Evolutionary conservation across 2,329 filamentous ascomycete genomes (phyloP).

Genomic region (Ophiocordyceps camponoti-floridani): DNA sequence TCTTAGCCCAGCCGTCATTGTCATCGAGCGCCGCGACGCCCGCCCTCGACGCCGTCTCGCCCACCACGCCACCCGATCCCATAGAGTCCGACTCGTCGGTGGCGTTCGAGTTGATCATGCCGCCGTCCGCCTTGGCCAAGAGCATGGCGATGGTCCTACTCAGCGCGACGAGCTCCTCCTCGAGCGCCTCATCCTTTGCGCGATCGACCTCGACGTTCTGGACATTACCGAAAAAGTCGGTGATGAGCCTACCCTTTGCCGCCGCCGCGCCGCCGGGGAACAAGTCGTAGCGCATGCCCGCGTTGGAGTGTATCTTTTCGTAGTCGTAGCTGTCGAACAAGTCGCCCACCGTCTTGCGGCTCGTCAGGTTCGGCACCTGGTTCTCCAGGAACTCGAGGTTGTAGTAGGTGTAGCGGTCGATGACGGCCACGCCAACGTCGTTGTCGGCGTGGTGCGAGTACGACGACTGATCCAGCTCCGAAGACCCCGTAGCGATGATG

Average conservation of each 20-base stretch:
- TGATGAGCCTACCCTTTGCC: conserved; percentile 65
- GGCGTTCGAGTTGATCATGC: no score
- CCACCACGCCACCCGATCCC: conserved; percentile 9
- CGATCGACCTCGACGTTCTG: conserved; percentile 86
- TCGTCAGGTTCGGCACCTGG: conserved; percentile 69
- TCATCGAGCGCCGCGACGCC: conserved; percentile 42
- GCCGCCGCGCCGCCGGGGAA: conserved; percentile 68
- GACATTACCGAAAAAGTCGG: conserved; percentile 97
- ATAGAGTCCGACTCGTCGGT: conserved; percentile 4
- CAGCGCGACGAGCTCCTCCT: conserved; percentile 63
- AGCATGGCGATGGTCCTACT: conserved; percentile 45
- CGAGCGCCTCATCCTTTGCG: conserved; percentile 35
- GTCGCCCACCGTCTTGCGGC: conserved; percentile 80
- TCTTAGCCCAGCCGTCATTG: conserved; percentile 50
- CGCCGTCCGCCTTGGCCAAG: conserved; percentile 27
- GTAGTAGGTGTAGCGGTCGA: conserved; percentile 97
- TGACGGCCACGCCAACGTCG: conserved; percentile 93
- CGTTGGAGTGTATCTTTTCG: conserved; percentile 82
- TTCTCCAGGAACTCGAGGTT: conserved; percentile 92
- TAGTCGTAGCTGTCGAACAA: conserved; percentile 94
- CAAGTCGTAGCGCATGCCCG: conserved; percentile 87
- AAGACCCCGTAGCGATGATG: conserved; percentile 94
- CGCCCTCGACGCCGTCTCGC: conserved; percentile 10
- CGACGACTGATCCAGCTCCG: conserved; percentile 84
- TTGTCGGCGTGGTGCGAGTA: conserved; percentile 98